Percentiles rank a stretch among this genome's conserved stretches.
Evolutionary conservation across 371 early-diverging fungal species (phyloP).

Genomic region (Mortierella sp.): DNA sequence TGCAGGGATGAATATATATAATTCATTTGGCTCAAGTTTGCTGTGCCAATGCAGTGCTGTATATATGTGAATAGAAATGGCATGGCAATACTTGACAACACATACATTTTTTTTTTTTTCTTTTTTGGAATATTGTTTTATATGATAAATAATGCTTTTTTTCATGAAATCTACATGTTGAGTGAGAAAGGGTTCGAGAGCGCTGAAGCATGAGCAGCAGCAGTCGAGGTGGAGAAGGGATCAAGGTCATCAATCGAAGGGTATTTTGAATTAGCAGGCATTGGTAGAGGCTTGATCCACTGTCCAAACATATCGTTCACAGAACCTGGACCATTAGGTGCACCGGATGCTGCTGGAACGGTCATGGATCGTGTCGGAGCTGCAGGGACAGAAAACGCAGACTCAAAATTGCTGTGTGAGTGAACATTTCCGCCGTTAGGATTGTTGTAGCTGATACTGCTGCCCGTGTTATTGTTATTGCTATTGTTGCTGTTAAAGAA

Average conservation of each 20-base stretch:
- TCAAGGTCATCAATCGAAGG: constrained; percentile 47
- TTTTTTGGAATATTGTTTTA: background rate
- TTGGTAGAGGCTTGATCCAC: constrained; percentile 38
- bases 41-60: too few relatives aligned
- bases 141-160: constrained; percentile 1
- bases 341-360: constrained; percentile 6
- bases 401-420: constrained; percentile 10
- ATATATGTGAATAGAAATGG: too few relatives aligned
- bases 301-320: constrained; percentile 47
- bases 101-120: background rate
- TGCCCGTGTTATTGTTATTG: background rate
- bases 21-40: too few relatives aligned
- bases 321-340: background rate
- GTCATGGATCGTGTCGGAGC: constrained; percentile 33
- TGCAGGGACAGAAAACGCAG: constrained; percentile 32
- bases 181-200: constrained; percentile 46
- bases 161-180: constrained; percentile 19
- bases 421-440: background rate
- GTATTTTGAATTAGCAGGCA: constrained; percentile 34
- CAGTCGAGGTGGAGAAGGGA: constrained; percentile 24
- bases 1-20: too few relatives aligned
- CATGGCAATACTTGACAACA: too few relatives aligned
- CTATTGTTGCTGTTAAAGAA: background rate
- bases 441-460: background rate
- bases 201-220: constrained; percentile 9